Evolutionary conservation across 1,284 basidiomycete species (phyloP), one percentile per base, ranked within the genome.

Genomic region (Hypsizygus ulmarius): DNA sequence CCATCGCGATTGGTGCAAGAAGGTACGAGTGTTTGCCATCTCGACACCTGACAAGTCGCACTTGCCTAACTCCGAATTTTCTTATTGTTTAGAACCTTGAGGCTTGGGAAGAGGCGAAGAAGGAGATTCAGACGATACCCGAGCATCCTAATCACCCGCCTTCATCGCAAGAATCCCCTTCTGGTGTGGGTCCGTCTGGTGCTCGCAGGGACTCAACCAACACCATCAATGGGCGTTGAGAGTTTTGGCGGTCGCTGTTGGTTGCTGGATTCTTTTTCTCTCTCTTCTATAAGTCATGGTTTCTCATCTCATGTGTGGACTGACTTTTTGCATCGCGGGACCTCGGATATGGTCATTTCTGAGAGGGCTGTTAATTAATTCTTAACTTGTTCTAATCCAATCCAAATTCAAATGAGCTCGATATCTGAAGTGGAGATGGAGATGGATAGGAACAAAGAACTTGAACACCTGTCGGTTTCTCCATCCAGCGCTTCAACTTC

Each of bases 1-100:
- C 52, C 97, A 99, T 66, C 81, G 90, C 41, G 96, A 99, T 55
- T 97, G 93, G 90, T 96, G 93, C 65, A 83, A 88, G 70, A 90
- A 93, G 82, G 93, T 93, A 53, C 45, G 71, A 28, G 28, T 12
- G 34, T 30, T 66, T 48, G 47, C 10, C 34, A 45, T 34, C 32
- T 45, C 41, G 42, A 46, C 32, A 45, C 39, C 49, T 39, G 9
- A 25, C 21, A 25, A 25, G 21, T 25, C 21, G 28, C 16, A 46
- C 35, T 39, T 19, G 18, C 15, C 51, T 49, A 33, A 45, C 41
- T 47, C 30, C 38, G 39, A 36, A 41, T 36, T 15, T 35, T 35
- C 40, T 25, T 18, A 28, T 43, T 39, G 38, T 45, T 15, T 60
- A 97, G 93, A 98, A 98, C 68, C 75, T 98, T 48, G 90, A 96